Evolutionary conservation across 495 filamentous ascomycete species (phyloP), one percentile per base, ranked within the genome.

Genomic region (Neohortaea acidophila): DNA sequence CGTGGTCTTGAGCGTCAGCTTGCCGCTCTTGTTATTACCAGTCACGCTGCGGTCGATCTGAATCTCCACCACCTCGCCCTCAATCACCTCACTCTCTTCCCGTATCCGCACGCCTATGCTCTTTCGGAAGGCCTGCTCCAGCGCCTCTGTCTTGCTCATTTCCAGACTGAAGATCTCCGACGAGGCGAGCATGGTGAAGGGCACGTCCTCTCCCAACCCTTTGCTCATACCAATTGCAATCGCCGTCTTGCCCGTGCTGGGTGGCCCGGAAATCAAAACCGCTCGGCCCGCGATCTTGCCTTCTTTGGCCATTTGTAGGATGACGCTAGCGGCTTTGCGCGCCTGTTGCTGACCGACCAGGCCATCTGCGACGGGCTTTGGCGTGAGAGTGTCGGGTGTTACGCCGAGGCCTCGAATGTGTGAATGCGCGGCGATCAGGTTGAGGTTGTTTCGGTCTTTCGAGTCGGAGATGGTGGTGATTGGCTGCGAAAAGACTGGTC

Each of bases 191-290:
- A 86, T 86, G 9, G 87, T 94, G 59, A 99, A 99, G 18, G 89
- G 89, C 3, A 92, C 84, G 59, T 99, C 89, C 1, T 81, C 54
- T 21, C 89, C 89, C 22, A 99, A 70, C 12, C 85, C 87, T 51
- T 96, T 89, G 14, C 87, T 79, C 87, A 99, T 94, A 26, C 85
- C 89, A 81, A 96, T 94, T 21, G 91, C 89, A 52, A 99, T 91
- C 23, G 89, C 89, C 1, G 89, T 96, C 65, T 99, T 99, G 36
- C 89, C 89, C 20, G 89, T 99, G 61, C 89, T 94, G 12, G 89
- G 91, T 38, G 91, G 89, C 0, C 89, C 89, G 37, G 89, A 87
- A 47, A 99, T 94, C 46, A 99, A 65, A 14, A 96, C 81, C 13
- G 89, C 89, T 47, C 87, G 74, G 30, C 89, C 89, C 33, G 91